A percentile compares a stretch with the other conserved stretches of the same genome.
phyloP scores from a whole-genome alignment of 306 rosid genomes.

The Mucuna pruriens region DNA sequence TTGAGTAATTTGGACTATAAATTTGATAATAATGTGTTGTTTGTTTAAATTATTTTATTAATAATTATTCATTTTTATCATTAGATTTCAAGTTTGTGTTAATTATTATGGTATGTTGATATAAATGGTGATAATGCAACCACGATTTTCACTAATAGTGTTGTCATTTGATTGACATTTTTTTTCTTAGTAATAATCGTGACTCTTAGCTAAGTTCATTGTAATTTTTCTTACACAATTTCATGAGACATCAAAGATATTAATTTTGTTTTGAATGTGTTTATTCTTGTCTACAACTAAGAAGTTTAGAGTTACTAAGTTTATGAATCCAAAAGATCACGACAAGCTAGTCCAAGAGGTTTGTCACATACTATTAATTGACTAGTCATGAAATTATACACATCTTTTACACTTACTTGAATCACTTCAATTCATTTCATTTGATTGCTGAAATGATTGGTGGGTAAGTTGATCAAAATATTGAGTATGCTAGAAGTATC shows the following conservation, averaged over 20 bases:
- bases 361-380: background rate
- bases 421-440: background rate
- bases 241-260: background rate
- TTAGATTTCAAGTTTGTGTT: too few relatives aligned
- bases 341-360: constrained; percentile 23
- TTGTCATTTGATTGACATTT: too few relatives aligned
- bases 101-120: too few relatives aligned
- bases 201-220: too few relatives aligned
- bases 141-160: too few relatives aligned
- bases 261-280: background rate
- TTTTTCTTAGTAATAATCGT: too few relatives aligned
- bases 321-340: constrained; percentile 24
- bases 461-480: constrained; percentile 2
- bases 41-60: too few relatives aligned
- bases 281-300: background rate
- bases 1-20: too few relatives aligned
- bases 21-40: too few relatives aligned
- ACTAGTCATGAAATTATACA: background rate
- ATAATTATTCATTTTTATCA: too few relatives aligned
- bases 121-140: too few relatives aligned
- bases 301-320: constrained; percentile 19
- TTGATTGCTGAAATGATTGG: constrained; percentile 3
- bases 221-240: too few relatives aligned
- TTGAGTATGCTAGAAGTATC: constrained; percentile 9
- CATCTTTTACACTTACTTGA: background rate